Percentiles rank a stretch among this genome's conserved stretches.
These are phyloP conservation scores for Balamuthia mandrillaris DNA, from an alignment of 208 protist genomes.

Conservation along the genomic window DNA sequence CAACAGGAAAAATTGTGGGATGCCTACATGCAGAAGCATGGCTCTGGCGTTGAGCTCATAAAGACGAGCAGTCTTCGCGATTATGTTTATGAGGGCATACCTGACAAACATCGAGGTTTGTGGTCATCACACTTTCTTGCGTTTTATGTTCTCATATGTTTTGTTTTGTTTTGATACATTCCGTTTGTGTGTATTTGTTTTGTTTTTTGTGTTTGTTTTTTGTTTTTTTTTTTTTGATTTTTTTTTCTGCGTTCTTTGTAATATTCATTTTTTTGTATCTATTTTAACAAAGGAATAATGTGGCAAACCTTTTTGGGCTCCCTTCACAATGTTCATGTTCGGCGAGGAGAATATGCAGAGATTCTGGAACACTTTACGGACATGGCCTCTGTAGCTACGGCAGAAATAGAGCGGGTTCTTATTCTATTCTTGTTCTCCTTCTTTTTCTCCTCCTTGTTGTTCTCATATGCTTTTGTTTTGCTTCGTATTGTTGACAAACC, in stretches of 20 bases:
- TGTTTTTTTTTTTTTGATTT: background rate
- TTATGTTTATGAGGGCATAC: background rate
- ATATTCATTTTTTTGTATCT: background rate
- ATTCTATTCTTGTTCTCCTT: background rate
- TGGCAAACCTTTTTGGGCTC: background rate
- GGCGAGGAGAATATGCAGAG: background rate
- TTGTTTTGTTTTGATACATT: background rate
- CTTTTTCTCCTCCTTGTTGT: no score
- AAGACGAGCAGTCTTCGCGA: background rate
- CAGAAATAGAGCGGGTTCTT: background rate
- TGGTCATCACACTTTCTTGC: background rate
- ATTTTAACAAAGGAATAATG: background rate
- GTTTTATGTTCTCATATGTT: background rate
- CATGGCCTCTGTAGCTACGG: background rate
- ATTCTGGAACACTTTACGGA: background rate
- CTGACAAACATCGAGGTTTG: constrained; percentile 9
- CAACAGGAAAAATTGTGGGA: constrained; percentile 1
- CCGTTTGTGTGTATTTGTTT: no score
- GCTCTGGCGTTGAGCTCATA: constrained; percentile 4
- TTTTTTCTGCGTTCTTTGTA: background rate
- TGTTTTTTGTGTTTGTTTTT: background rate
- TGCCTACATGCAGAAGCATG: background rate
- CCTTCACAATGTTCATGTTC: background rate
- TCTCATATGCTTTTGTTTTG: background rate
- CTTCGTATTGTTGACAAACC: background rate